Evolutionary conservation across 2,329 filamentous ascomycete genomes (phyloP).

Genomic region (Cladosporium sp.): DNA sequence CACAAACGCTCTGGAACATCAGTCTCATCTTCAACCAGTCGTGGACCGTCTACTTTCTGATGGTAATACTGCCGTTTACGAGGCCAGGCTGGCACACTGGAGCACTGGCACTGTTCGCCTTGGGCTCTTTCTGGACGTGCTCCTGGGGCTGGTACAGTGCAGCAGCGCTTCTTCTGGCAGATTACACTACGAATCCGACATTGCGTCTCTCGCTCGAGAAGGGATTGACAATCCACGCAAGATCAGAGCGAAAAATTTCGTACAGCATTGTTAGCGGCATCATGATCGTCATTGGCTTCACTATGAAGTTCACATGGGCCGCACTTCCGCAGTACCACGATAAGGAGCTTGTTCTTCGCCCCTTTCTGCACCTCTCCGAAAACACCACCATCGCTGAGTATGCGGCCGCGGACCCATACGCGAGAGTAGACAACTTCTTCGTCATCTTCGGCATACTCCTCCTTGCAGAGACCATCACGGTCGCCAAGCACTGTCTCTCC

Average conservation of each 20-base stretch:
- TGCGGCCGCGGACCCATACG: constrained; percentile 22
- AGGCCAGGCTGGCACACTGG: constrained; percentile 39
- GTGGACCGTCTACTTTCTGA: constrained; percentile 47
- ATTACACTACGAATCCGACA: constrained; percentile 19
- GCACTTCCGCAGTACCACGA: constrained; percentile 24
- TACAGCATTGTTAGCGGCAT: constrained; percentile 17
- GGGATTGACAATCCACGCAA: constrained; percentile 20
- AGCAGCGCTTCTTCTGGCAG: constrained; percentile 25
- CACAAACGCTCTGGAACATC: constrained; percentile 44
- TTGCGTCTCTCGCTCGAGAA: constrained; percentile 19
- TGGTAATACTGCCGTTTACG: constrained; percentile 45
- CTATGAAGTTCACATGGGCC: constrained; percentile 26
- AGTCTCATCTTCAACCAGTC: constrained; percentile 44
- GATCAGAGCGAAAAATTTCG: constrained; percentile 17
- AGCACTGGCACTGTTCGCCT: constrained; percentile 23
- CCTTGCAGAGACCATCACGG: constrained; percentile 19
- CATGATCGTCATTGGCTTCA: constrained; percentile 18
- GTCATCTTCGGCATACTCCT: constrained; percentile 26
- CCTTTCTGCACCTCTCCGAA: constrained; percentile 24
- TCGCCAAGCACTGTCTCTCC: constrained; percentile 20
- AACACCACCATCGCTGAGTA: constrained; percentile 15
- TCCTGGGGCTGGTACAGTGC: constrained; percentile 30
- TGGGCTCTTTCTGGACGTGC: constrained; percentile 29
- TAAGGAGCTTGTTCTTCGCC: constrained; percentile 25
- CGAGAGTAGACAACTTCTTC: constrained; percentile 28